Evolutionary conservation across 2,329 filamentous ascomycete species (phyloP), one percentile per base, ranked within the genome.

Genomic region (Neopestalotiopsis sp.): DNA sequence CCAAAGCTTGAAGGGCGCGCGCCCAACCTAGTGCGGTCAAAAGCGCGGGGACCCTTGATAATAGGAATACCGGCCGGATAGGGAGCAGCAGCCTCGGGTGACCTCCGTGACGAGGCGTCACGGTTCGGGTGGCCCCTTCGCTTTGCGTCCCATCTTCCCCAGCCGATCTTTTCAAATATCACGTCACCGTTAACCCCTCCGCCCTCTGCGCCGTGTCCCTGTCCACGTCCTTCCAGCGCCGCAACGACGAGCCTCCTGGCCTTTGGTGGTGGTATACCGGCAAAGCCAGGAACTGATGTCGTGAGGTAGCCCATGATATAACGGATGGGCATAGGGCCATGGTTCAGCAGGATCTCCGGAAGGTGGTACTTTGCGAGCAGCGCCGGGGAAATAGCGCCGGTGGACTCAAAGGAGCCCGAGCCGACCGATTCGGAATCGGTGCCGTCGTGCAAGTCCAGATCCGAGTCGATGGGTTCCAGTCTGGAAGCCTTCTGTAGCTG

Each of bases 301-400:
- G 94, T 97, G 76, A 99, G 87, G 81, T 97, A 95, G 73, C 94
- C 94, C 89, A 97, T 97, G 78, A 99, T 92, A 82, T 98, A 93
- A 75, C 95, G 93, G 80, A 99, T 98, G 66, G 96, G 94, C 80
- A 97, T 84, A 64, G 96, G 95, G 30, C 95, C 96, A 78, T 98
- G 92, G 78, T 91, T 90, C 71, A 98, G 87, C 77, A 99, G 87
- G 80, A 98, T 97, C 75, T 93, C 92, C 2, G 95, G 95, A 70
- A 99, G 88, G 79, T 98, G 92, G 79, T 95, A 90, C 81, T 93
- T 96, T 75, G 95, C 94, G 73, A 99, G 87, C 85, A 98, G 90
- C 76, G 86, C 84, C 56, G 94, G 91, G 62, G 94, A 97, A 80
- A 99, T 98, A 76, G 91, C 89, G 73, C 94, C 94, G 38, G 92